Base-by-base conservation (phyloP, 306 rosid genomes). In the Carpinus viminea region DNA sequence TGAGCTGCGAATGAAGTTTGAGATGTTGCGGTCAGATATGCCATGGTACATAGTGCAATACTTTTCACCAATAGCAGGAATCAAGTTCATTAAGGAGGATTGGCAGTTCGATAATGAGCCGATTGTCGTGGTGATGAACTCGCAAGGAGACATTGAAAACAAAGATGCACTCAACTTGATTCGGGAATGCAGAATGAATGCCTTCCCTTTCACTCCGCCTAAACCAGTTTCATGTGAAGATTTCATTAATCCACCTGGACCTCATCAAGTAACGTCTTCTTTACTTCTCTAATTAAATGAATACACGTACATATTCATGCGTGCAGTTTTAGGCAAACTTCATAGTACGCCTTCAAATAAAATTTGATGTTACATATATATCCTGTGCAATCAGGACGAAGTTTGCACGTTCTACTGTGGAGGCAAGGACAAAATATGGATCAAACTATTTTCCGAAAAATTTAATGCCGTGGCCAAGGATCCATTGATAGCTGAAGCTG, bases 351-450 rank as follows among this genome's bases (percentile, higher is more conserved):
- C 50, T 46, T 46, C 50, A 8, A 11, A 11, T 46, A 46, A 46
- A 8, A 46, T 46, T 11, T 46, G 50, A 46, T 2, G 9, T 46
- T 46, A 46, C 9, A 46, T 8, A 57, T 36, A 8, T 34, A 15
- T 59, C 5, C 10, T 31, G n/a, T 20, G 9, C 34, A 2, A 65
- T 55, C 74, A 89, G 89, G 21, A 82, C 0, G 79, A 65, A 50
- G 82, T 80, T 60, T 57, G 38, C 24, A 76, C 83, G 50, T 73
- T 91, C 81, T 83, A 85, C 47, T 89, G 83, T 24, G 91, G 93
- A 43, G 90, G 89, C 46, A 85, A 80, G 36, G 84, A 78, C 81
- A 69, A 74, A 0, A 79, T 54, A 0, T 87, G 89, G 91, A 78
- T 83, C 65, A 82, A 89, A 68, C 75, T 76, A 31, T 87, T 89